Base-by-base conservation (phyloP, 352 stramenopile species). In the Globisporangium rhizosaccharum region DNA sequence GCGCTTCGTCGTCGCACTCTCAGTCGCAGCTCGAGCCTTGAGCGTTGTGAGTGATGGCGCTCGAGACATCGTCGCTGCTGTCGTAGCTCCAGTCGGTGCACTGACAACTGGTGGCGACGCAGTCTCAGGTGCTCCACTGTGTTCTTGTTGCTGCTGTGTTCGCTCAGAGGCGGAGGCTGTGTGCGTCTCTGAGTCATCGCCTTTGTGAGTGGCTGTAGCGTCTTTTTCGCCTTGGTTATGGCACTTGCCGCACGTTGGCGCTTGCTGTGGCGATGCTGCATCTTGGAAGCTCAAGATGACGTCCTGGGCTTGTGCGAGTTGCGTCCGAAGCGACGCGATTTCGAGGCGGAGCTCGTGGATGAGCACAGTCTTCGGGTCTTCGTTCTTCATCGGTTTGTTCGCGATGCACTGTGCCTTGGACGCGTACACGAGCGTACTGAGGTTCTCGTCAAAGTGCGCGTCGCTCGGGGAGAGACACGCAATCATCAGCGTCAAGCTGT, bases 401-500 rank as follows among this genome's bases (percentile, higher is more conserved):
- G 70, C 57, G 30, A 90, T 87, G 18, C 63, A 68, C 56, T 83
- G 75, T 0, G 79, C 79, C 23, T 73, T 73, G 6, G 79, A 63
- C 0, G 82, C 82, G 45, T 91, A 91, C 33, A 74, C 52, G 5
- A 91, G 59, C 17, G 79, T 87, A 53, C 75, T 89, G n/a, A 87
- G 18, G 50, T 85, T 89, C 41, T 89, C 79, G 23, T 87, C 76
- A 18, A 74, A 20, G 53, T 73, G 75, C 18, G 63, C 59, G 44
- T 85, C 75, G 25, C 71, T 79, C 0, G 79, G 79, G n/a, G 75
- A 86, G 3, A 87, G 47, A 53, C 77, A 87, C 37, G 79, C 79
- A 26, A 89, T 72, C 75, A 89, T 85, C 48, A 89, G 68, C 54
- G 79, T 89, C 54, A 81, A 66, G 20, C 72, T 75, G 53, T 89